Evolutionary conservation across 768 basidiomycete species (phyloP), one percentile per base, ranked within the genome.

Genomic region (Boletus pseudopeckii): DNA sequence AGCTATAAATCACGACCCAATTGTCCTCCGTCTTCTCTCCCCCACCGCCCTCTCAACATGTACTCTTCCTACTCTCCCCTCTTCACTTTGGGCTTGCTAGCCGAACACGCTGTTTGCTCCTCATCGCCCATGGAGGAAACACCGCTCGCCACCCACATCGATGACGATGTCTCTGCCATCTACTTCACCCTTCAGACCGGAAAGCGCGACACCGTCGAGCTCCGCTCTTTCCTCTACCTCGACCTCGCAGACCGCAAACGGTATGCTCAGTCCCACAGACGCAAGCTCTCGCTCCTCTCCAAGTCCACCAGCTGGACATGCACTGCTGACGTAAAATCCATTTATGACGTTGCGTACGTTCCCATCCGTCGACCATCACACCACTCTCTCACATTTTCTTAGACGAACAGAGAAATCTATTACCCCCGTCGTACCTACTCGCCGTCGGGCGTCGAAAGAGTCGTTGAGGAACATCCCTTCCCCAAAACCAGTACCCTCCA

Each of bases 151-250:
- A 6, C 24, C 24, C 24, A 26, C 5, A 26, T 26, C 24, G 32
- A 65, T 7, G 66, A 67, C 47, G 63, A 67, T 3, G 64, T 69
- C 5, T 75, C 77, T 5, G 67, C 77, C 11, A 74, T 80, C 62
- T 80, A 80, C 63, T 75, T 79, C 53, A 79, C 80, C 1, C 64
- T 80, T 40, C 74, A 75, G 58, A 69, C 75, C 15, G 54, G 59
- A 37, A 71, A 70, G 48, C 72, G 76, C 32, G 74, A 77, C 62
- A 55, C 67, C 3, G 52, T 60, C 42, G 71, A 77, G 55, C 72
- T 67, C 56, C 77, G 80, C 39, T 87, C 86, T 3, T 87, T 86
- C 66, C 78, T 88, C 47, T 86, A 81, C 34, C 78, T 88, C 50
- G 86, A 88, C 66, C 76, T 85, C 5, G 85, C 84, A 37, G 81